Conservation (phyloP, 192 early-diverging fungal species). For the Piromyces finnis region DNA sequence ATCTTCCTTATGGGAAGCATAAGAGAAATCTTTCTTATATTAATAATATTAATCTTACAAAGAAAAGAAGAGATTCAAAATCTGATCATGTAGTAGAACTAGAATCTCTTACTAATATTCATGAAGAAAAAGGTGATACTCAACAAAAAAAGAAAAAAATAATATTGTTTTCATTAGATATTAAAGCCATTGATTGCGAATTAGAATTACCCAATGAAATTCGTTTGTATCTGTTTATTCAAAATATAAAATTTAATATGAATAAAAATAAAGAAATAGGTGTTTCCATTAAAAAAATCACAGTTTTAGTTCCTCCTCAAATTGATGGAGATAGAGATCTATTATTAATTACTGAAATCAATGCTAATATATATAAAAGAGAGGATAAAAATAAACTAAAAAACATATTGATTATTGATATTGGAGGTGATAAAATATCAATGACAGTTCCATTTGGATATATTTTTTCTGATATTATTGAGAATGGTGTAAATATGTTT, state of each 20-base stretch:
- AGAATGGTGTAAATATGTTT: background rate
- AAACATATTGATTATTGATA: background rate
- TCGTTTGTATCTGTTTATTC: background rate
- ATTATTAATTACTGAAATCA: background rate
- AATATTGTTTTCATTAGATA: background rate
- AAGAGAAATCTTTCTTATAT: background rate
- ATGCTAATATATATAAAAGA: background rate
- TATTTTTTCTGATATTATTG: background rate
- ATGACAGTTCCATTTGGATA: background rate
- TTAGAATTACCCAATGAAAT: background rate
- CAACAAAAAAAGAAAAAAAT: background rate
- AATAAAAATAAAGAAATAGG: background rate
- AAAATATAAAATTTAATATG: background rate
- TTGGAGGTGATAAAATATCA: background rate
- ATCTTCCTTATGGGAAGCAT: background rate
- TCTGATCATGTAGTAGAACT: background rate
- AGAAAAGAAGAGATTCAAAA: background rate
- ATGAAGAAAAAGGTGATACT: background rate
- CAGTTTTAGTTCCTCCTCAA: background rate
- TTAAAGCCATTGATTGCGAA: background rate
- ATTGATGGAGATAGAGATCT: background rate
- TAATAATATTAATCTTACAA: background rate
- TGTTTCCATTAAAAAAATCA: background rate
- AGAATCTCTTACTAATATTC: background rate
- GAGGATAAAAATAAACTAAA: background rate